These are phyloP conservation scores for Trichoderma koningiopsis DNA, from an alignment of 2,329 filamentous ascomycete species.

Conservation along the genomic window DNA sequence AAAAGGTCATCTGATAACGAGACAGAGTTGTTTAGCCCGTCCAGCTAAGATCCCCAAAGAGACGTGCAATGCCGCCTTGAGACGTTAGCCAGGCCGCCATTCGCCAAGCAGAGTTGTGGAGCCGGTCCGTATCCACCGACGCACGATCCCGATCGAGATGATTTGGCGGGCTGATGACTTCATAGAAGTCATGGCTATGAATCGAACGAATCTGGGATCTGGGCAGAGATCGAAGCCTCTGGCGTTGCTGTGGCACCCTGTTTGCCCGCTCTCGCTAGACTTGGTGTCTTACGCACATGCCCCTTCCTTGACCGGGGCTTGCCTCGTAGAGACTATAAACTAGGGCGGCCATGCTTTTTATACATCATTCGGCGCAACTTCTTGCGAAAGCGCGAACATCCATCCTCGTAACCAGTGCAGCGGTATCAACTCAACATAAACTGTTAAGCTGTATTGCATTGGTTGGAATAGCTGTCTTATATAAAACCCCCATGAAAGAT, in stretches of 20 bases:
- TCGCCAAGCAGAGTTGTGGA: conserved; percentile 5
- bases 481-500: background rate
- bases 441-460: background rate
- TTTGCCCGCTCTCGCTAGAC: conserved; percentile 1
- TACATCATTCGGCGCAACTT: background rate
- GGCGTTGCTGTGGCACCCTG: conserved; percentile 14
- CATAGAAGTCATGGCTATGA: conserved; percentile 13
- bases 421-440: background rate
- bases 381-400: background rate
- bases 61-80: conserved; percentile 10
- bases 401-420: background rate
- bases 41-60: background rate
- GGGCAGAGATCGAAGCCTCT: conserved; percentile 16
- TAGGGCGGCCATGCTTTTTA: background rate
- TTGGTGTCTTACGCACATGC: conserved; percentile 1
- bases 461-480: background rate
- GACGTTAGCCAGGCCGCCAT: conserved; percentile 13
- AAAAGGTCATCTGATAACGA: background rate
- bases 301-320: background rate
- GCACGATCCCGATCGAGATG: conserved; percentile 23
- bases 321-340: background rate
- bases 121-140: conserved; percentile 6
- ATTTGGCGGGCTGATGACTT: conserved; percentile 18
- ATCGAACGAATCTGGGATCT: conserved; percentile 23
- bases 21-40: background rate